Base-by-base conservation (phyloP, 108 stramenopile genomes). In the Cyclostephanos tholiformis region DNA sequence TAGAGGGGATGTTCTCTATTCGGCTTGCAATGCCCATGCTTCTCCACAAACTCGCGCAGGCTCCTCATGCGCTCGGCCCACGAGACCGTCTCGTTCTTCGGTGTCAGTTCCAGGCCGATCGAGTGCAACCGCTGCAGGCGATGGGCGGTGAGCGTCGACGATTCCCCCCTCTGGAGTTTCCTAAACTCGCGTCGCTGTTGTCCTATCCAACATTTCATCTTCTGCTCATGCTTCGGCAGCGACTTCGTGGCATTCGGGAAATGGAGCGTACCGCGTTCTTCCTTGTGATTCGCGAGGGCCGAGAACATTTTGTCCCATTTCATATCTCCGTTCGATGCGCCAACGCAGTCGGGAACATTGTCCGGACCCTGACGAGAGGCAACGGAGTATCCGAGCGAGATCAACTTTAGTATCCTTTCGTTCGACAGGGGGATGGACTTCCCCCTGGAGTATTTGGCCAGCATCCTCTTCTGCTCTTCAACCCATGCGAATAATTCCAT, bases 131-230 rank as follows among this genome's bases (percentile, higher is more conserved):
- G 59, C 59, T 35, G 27, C 23, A 60, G 59, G 4, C 59, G 5
- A 2, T 30, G 32, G 22, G 59, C 59, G 23, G 59, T 22, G 16
- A 60, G 32, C 23, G 4, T 30, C 16, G 59, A 60, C 26, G 20
- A 6, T 14, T 65, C 43, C 13, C 29, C 29, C 36, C 44, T 20
- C 32, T 48, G 39, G 17, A 65, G 64, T 39, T 48, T 48, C 19
- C 43, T 65, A 39, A 43, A 65, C 39, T 48, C 39, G 38, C 11
- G 39, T 48, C 64, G 64, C 32, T 60, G 59, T 23, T 35, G 23
- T 17, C 20, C 16, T 17, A 23, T 17, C 59, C 59, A 60, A 30
- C 23, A 7, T 7, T 35, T 60, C 6, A 60, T 17, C 22, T 60
- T 17, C 30, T 17, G 20, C 30, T 60, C 30, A 6, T 3, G 59